A percentile compares a stretch with the other conserved stretches of the same genome.
phyloP scores from a whole-genome alignment of 2,329 filamentous ascomycete species.

The Fonsecaea erecta region DNA sequence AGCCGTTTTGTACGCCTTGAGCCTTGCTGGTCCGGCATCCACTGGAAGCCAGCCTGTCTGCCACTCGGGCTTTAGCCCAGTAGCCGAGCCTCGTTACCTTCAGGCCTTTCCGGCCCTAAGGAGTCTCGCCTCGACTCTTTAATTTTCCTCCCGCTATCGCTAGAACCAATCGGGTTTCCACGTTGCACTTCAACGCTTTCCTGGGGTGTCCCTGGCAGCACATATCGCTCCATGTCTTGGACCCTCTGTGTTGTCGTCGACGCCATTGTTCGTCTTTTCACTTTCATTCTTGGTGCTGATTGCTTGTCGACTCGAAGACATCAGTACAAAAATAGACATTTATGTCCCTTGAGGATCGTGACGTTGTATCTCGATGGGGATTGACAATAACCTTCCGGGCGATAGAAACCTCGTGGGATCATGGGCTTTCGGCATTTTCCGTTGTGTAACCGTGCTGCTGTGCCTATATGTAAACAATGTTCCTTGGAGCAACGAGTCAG shows the following conservation, averaged over 20 bases:
- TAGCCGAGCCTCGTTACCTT: slow-evolving; percentile 7
- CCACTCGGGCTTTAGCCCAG: slow-evolving; percentile 16
- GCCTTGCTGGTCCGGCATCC: slow-evolving; percentile 5
- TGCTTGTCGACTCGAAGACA: not conserved
- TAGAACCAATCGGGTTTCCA: slow-evolving; percentile 21
- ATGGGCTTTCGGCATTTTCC: not conserved
- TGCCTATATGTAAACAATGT: not conserved
- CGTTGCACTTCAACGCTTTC: slow-evolving; percentile 3
- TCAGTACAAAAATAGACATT: not conserved
- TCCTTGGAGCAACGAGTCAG: not conserved
- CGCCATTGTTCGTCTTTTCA: not conserved
- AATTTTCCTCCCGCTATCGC: slow-evolving; percentile 20
- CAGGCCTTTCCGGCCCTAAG: not conserved
- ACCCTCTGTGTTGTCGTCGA: not conserved
- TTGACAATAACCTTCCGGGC: not conserved
- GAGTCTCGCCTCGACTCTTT: slow-evolving; percentile 12
- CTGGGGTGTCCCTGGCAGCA: not conserved
- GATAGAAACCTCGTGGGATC: not conserved
- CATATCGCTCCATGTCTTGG: not conserved
- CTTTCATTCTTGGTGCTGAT: not conserved
- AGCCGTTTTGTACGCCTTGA: not conserved
- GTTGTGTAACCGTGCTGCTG: not conserved
- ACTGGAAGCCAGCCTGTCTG: not conserved
- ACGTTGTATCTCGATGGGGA: not conserved
- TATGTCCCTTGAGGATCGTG: not conserved